phyloP scores from a whole-genome alignment of 2,329 filamentous ascomycete species.

The Cercospora zeina region DNA sequence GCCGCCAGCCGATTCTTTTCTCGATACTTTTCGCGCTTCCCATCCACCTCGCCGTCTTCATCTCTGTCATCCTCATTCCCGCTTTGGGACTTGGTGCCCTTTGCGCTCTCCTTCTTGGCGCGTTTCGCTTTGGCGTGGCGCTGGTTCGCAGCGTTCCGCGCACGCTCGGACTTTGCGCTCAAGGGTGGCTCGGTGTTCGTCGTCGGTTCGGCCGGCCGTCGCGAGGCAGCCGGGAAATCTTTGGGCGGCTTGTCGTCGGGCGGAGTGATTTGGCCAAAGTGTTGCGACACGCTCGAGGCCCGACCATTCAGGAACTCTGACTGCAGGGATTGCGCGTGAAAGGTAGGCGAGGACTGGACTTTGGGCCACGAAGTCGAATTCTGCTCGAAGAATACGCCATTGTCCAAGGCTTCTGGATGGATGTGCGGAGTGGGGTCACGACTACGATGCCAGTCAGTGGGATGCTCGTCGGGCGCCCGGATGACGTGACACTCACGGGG shows the following conservation, averaged over 20 bases:
- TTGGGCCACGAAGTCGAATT: conserved; percentile 15
- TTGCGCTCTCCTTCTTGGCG: conserved; percentile 29
- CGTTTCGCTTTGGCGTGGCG: conserved; percentile 36
- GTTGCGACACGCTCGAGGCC: conserved; percentile 26
- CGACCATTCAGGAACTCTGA: conserved; percentile 26
- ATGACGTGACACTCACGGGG: not conserved
- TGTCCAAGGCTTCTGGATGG: conserved; percentile 9
- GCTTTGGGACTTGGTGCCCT: conserved; percentile 10
- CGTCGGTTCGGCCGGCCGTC: conserved; percentile 1
- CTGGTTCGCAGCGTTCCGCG: conserved; percentile 38
- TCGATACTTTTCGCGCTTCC: conserved; percentile 60
- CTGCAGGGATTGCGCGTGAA: conserved; percentile 21
- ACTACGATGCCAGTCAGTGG: not conserved
- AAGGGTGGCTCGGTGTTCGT: conserved; percentile 13
- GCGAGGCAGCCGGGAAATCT: not conserved
- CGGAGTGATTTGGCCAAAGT: conserved; percentile 44
- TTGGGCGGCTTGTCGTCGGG: conserved; percentile 37
- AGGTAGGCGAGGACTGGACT: conserved; percentile 2
- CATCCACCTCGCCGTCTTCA: conserved; percentile 34
- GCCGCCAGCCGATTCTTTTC: conserved; percentile 72
- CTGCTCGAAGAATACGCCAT: conserved; percentile 17
- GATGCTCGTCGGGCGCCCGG: not conserved
- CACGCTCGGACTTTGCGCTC: conserved; percentile 36
- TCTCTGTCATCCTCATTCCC: conserved; percentile 19
- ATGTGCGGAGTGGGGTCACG: not conserved